Base-by-base conservation (phyloP, 2,329 filamentous ascomycete species). In the Sporothrix globosa region DNA sequence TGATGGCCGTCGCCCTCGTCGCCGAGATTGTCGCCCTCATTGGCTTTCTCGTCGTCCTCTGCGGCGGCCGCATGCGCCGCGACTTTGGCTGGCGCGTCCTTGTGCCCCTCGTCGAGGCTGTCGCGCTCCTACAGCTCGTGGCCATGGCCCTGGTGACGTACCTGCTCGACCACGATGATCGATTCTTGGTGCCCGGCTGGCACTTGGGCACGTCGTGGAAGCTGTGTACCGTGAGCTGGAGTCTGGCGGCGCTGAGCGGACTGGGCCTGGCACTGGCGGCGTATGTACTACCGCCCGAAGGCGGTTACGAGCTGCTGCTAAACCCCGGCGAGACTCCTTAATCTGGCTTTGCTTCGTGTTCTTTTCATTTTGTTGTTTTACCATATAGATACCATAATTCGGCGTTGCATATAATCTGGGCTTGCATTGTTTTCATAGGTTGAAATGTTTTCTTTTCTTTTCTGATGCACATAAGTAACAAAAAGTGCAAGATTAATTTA, bases 1-100 rank as follows among this genome's bases (percentile, higher is more conserved):
- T 97, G 74, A 93, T 97, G 82, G 92, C 90, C 68, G 92, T 97
- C 75, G 87, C 91, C 9, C 87, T 93, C 50, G 89, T 97, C n/a
- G 79, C 96, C 52, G 90, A 97, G 79, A 86, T 96, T 53, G 92
- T 91, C 69, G 89, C 89, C 7, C 81, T 97, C n/a, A 89, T 97
- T 39, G 88, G 90, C 21, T 97, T 95, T 80, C 77, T 90, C 41
- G 87, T 96, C 66, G 88, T 97, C 61, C 82, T 97, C 74, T 82
- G 85, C 1, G 93, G 94, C 21, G 93, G 93, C 48, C 91, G 93
- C 78, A 88, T 90, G 76, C 90, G 91, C 81, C 85, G 95, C 69
- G 91, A 93, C 79, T 86, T 85, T 19, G 94, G 95, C 19, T 98
- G 94, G 94, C 90, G 90, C 76, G 81, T 96, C 54, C 82, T 96